Conservation (phyloP, 352 stramenopile genomes). For the Phytophthora colocasiae region DNA sequence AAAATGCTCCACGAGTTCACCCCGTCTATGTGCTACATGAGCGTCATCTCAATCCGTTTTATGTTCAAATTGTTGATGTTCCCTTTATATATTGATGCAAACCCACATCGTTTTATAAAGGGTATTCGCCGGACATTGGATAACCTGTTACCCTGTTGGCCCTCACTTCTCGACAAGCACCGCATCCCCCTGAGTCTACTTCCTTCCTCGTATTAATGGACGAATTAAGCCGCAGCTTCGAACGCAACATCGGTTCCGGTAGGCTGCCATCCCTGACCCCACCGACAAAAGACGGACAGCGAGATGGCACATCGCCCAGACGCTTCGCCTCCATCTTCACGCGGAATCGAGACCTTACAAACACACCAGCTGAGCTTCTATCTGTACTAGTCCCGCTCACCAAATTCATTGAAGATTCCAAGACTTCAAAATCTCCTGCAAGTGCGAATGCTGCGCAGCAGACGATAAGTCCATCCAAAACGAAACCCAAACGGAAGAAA, state of each 20-base stretch:
- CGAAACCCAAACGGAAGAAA: slow-evolving; percentile 39
- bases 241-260: background rate
- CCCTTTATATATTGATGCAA: background rate
- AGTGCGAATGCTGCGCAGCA: background rate
- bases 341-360: background rate
- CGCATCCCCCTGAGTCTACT: background rate
- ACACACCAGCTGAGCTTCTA: slow-evolving; percentile 8
- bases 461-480: background rate
- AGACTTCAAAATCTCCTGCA: background rate
- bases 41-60: no score
- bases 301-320: background rate
- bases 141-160: background rate
- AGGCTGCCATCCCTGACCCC: slow-evolving; percentile 6
- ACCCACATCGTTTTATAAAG: background rate
- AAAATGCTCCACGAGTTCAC: no score
- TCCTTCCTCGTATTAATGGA: background rate
- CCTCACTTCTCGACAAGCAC: background rate
- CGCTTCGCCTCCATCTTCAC: slow-evolving; percentile 9
- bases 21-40: no score
- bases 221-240: background rate
- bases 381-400: slow-evolving; percentile 18
- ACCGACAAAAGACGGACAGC: slow-evolving; percentile 5
- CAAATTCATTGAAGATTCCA: slow-evolving; percentile 20
- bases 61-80: background rate
- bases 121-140: background rate